Percentiles rank a stretch among this genome's conserved stretches.
Conservation (phyloP, 495 filamentous ascomycete genomes). For the Xylaria telfairii region DNA sequence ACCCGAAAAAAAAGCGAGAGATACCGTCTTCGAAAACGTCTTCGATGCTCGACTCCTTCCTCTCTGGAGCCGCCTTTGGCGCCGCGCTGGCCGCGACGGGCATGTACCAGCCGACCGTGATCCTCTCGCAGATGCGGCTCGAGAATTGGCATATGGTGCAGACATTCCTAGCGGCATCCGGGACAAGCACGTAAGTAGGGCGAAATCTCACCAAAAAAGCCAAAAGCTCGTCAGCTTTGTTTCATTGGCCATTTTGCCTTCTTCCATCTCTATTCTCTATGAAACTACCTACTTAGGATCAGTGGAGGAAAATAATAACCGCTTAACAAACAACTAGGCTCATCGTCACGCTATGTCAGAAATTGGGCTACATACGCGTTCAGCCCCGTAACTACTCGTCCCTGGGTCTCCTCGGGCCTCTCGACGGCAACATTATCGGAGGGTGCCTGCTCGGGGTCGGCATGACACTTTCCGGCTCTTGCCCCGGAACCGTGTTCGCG, state of each 20-base stretch:
- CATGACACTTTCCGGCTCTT: conserved; percentile 62
- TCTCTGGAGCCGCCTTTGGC: conserved; percentile 60
- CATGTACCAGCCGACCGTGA: conserved; percentile 58
- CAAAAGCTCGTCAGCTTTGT: neutral
- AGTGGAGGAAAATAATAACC: neutral
- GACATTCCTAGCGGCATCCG: conserved; percentile 61
- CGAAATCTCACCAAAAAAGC: neutral
- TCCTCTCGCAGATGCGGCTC: conserved; percentile 59
- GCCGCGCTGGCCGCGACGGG: conserved; percentile 59
- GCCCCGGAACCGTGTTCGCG: conserved; percentile 61
- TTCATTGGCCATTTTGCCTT: neutral
- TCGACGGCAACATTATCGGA: conserved; percentile 64
- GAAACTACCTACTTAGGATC: neutral
- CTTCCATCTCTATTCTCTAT: neutral
- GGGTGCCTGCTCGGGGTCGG: conserved; percentile 59
- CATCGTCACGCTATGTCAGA: conserved; percentile 42
- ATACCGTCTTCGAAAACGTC: neutral
- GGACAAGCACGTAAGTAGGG: conserved; percentile 57
- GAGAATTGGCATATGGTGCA: conserved; percentile 64
- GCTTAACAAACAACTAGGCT: conserved; percentile 18
- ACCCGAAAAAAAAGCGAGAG: conserved; percentile 24
- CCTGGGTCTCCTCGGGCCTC: conserved; percentile 46
- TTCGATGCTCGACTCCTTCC: conserved; percentile 27
- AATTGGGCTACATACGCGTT: conserved; percentile 40
- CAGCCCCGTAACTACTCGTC: conserved; percentile 44